Evolutionary conservation across 2,329 filamentous ascomycete genomes (phyloP).

Genomic region (Ophiostoma australiae): DNA sequence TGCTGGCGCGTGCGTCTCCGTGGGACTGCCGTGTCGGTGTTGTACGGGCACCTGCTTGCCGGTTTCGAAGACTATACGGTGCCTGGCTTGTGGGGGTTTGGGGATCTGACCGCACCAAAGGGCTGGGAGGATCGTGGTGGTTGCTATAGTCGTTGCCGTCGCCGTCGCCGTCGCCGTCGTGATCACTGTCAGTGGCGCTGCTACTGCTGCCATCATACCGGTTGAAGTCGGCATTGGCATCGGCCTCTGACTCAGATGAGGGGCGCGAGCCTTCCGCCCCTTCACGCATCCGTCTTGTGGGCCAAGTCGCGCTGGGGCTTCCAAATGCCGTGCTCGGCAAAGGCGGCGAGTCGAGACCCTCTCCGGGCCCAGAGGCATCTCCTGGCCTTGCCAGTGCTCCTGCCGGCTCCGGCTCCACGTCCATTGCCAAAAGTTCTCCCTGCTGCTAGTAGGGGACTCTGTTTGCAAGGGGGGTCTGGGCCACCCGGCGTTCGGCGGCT

Average conservation of each 20-base stretch:
- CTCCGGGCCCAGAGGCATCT: background rate
- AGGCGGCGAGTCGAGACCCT: background rate
- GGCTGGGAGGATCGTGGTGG: background rate
- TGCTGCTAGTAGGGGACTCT: slow-evolving; percentile 20
- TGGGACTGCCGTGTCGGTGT: background rate
- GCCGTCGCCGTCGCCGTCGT: background rate
- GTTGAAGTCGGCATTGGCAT: background rate
- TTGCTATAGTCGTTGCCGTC: background rate
- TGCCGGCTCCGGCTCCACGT: background rate
- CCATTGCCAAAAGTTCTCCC: background rate
- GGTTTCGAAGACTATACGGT: background rate
- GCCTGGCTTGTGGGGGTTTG: background rate
- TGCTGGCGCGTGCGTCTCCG: background rate
- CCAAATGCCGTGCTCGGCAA: background rate
- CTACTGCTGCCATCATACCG: background rate
- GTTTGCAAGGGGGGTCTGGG: slow-evolving; percentile 18
- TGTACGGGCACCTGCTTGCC: background rate
- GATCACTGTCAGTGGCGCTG: background rate
- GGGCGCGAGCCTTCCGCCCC: background rate
- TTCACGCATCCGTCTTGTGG: background rate
- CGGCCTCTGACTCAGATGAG: background rate
- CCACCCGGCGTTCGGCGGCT: slow-evolving; percentile 17
- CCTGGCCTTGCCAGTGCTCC: background rate
- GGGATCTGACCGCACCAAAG: background rate
- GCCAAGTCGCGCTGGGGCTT: background rate